A percentile compares a stretch with the other conserved stretches of the same genome.
Conservation (phyloP, 768 basidiomycete species). For the Pleurotus platypus region DNA sequence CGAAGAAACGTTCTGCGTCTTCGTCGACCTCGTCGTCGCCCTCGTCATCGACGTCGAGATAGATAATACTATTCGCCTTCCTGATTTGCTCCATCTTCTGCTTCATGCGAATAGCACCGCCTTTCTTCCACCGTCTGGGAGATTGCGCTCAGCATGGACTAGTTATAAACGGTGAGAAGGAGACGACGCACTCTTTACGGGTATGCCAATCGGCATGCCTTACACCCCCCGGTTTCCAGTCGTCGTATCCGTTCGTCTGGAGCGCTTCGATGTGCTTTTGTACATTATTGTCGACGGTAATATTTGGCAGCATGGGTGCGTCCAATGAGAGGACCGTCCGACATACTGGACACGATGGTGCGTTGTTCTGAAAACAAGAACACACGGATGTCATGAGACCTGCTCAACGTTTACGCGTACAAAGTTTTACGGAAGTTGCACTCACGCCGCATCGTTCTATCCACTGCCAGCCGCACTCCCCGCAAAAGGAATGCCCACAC, state of each 20-base stretch:
- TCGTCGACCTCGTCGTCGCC: too few species aligned
- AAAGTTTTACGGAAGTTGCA: background rate
- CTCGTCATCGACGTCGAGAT: constrained; percentile 6
- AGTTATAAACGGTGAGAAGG: background rate
- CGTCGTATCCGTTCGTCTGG: constrained; percentile 37
- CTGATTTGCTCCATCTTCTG: background rate
- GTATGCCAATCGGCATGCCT: constrained; percentile 47
- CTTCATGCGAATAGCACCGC: constrained; percentile 21
- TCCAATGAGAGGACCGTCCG: constrained; percentile 39
- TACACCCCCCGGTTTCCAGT: constrained; percentile 50
- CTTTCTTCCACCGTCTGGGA: constrained; percentile 33
- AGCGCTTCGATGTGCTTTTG: constrained; percentile 56
- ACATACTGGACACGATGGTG: constrained; percentile 55
- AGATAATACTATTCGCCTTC: background rate
- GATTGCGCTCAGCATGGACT: background rate
- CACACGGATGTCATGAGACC: constrained; percentile 3
- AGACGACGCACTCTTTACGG: constrained; percentile 47
- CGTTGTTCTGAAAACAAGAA: constrained; percentile 25
- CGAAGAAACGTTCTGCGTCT: too few species aligned
- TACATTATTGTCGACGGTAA: constrained; percentile 55
- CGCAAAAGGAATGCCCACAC: constrained; percentile 74
- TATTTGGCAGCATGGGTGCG: constrained; percentile 60
- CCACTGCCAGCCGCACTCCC: constrained; percentile 64
- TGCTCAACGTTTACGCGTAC: background rate
- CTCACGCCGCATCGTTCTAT: constrained; percentile 17